A percentile compares a stretch with the other conserved stretches of the same genome.
phyloP scores from a whole-genome alignment of 1,284 basidiomycete species.

The Cutaneotrichosporon arboriforme region DNA sequence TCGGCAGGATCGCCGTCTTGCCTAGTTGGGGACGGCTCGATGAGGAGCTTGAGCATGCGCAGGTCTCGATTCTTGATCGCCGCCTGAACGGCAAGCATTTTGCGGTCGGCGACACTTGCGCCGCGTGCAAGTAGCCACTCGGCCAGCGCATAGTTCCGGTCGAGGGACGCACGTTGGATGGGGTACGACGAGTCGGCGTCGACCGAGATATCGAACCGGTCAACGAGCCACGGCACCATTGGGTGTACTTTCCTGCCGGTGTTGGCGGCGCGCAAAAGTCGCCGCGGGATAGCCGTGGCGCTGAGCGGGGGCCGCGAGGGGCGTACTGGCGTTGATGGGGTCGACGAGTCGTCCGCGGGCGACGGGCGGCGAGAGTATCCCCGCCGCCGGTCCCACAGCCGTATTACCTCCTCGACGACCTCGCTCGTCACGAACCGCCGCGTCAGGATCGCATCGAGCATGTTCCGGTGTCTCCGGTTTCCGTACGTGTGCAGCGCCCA shows the following conservation, averaged over 20 bases:
- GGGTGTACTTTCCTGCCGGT: slow-evolving; percentile 29
- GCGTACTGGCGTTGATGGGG: slow-evolving; percentile 1
- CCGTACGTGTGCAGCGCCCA: slow-evolving; percentile 35
- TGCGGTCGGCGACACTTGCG: slow-evolving; percentile 61
- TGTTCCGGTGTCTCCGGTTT: slow-evolving; percentile 14
- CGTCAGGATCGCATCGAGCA: slow-evolving; percentile 27
- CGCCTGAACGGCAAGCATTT: slow-evolving; percentile 61
- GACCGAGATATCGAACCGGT: slow-evolving; percentile 38
- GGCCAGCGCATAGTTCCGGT: slow-evolving; percentile 59
- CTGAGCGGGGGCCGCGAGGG: slow-evolving; percentile 1
- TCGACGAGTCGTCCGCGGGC: neutral
- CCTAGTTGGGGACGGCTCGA: slow-evolving; percentile 53
- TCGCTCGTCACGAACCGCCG: slow-evolving; percentile 32
- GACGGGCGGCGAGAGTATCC: slow-evolving; percentile 6
- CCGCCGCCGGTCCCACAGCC: slow-evolving; percentile 30
- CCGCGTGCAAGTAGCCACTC: slow-evolving; percentile 63
- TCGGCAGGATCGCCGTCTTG: neutral
- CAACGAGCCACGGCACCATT: slow-evolving; percentile 43
- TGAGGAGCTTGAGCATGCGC: slow-evolving; percentile 61
- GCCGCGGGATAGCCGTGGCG: slow-evolving; percentile 35
- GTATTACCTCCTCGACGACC: slow-evolving; percentile 27
- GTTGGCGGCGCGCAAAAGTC: slow-evolving; percentile 33
- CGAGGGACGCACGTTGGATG: slow-evolving; percentile 66
- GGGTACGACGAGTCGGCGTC: slow-evolving; percentile 69
- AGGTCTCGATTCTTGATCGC: slow-evolving; percentile 66